These are phyloP conservation scores for Phytopythium oedochilum DNA, from an alignment of 352 stramenopile genomes.

Conservation along the genomic window DNA sequence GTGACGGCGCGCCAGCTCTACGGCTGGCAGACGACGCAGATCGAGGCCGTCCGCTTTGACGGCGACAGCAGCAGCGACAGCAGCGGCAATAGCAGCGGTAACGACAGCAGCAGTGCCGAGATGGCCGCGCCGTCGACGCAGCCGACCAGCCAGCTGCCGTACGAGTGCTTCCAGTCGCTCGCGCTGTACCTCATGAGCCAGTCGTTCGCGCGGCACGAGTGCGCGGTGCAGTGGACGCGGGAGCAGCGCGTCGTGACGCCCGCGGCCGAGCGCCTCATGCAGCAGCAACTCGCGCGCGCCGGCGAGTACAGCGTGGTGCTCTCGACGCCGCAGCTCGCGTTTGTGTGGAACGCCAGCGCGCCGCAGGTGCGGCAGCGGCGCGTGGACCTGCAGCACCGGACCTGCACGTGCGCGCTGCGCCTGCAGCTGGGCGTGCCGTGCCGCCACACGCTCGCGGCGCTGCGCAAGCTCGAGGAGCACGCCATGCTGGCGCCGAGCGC, in stretches of 20 bases:
- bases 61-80: conserved; percentile 2
- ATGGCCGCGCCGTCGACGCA: neutral
- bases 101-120: too few species aligned
- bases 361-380: conserved; percentile 36
- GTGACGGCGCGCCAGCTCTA: conserved; percentile 34
- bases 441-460: conserved; percentile 31
- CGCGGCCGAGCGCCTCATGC: conserved; percentile 38
- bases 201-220: conserved; percentile 31
- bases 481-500: conserved; percentile 7
- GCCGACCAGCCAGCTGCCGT: conserved; percentile 21
- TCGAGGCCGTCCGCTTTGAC: conserved; percentile 21
- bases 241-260: conserved; percentile 38
- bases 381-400: conserved; percentile 41
- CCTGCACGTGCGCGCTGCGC: conserved; percentile 36
- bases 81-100: too few species aligned
- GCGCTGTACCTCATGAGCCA: conserved; percentile 29
- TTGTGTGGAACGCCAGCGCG: conserved; percentile 40
- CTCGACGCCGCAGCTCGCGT: conserved; percentile 36
- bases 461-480: conserved; percentile 28
- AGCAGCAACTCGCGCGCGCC: conserved; percentile 31
- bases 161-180: conserved; percentile 35
- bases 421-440: conserved; percentile 39
- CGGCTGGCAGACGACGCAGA: conserved; percentile 41
- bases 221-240: conserved; percentile 30
- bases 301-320: conserved; percentile 37